Base-by-base conservation (phyloP, 257 asterid species). In the Nicotiana sylvestris region DNA sequence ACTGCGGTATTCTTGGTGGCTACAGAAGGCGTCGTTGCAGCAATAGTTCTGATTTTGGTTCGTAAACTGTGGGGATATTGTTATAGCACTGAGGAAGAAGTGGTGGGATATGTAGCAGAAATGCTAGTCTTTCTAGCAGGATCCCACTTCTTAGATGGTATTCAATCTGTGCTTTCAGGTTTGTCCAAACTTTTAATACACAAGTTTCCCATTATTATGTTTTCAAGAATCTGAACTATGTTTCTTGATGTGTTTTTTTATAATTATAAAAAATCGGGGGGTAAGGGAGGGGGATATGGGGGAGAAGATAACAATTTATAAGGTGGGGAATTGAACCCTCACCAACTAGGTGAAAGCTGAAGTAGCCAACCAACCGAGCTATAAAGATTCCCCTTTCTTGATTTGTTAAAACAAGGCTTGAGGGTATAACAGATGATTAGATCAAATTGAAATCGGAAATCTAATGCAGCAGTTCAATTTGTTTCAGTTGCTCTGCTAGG, bases 41-140 rank as follows among this genome's bases (percentile, higher is more conserved):
- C 86, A 80, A 81, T 46, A 9, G 84, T 83, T 16, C 77, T 91
- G 81, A 49, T 90, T 4, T 57, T 86, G 77, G 91, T 92, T 3
- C 90, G 89, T 15, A 89, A 77, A 29, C 18, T 92, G 0, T 92
- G 95, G 94, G 97, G 97, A 0, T 88, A 91, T 82, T 90, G 92
- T 80, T 92, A 88, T 49, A 90, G 92, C 69, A 85, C 87, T 46
- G 89, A 91, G 55, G 86, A 77, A 77, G 39, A 80, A 27, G 90
- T 92, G 25, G 88, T 92, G 2, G 46, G 80, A 7, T 91, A 92
- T 74, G 92, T 91, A 15, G 86, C 88, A 3, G 87, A 88, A 25
- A 92, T 92, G 94, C 82, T 92, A 89, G 55, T 90, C 29, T 76
- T 92, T 6, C 64, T 92, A 18, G 92, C 93, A n/a, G 56, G 82